These are phyloP conservation scores for Pterocarpus macrocarpus DNA, from an alignment of 306 rosid species.

Conservation along the genomic window DNA sequence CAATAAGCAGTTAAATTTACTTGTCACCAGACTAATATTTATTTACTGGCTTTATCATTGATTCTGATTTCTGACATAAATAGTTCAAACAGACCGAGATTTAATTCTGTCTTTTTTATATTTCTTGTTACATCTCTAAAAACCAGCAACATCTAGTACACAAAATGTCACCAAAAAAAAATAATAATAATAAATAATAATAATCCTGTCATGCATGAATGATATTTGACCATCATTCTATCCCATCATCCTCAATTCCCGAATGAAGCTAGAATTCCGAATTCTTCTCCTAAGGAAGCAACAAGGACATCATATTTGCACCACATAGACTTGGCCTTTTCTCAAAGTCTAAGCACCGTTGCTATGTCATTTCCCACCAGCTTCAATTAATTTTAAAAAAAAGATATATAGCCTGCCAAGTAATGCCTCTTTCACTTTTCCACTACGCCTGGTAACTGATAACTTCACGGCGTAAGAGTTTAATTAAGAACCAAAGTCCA, in stretches of 20 bases:
- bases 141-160: constrained; percentile 11
- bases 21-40: constrained; percentile 16
- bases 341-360: constrained; percentile 38
- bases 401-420: background rate
- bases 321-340: constrained; percentile 34
- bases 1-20: constrained; percentile 45
- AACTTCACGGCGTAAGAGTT: background rate
- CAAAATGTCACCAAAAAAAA: constrained; percentile 5
- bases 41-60: background rate
- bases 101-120: background rate
- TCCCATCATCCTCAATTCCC: constrained; percentile 30
- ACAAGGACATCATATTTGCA: constrained; percentile 46
- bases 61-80: constrained; percentile 30
- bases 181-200: no score
- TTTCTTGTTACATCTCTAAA: constrained; percentile 19
- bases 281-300: constrained; percentile 43
- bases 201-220: background rate
- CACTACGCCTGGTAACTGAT: constrained; percentile 12
- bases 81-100: constrained; percentile 8
- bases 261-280: constrained; percentile 41
- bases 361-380: constrained; percentile 50
- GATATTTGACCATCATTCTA: constrained; percentile 27
- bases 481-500: background rate
- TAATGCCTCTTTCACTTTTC: constrained; percentile 29
- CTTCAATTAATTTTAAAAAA: constrained; percentile 43